Conservation (phyloP, 1,284 basidiomycete species). For the Paramarasmius palmivorus region DNA sequence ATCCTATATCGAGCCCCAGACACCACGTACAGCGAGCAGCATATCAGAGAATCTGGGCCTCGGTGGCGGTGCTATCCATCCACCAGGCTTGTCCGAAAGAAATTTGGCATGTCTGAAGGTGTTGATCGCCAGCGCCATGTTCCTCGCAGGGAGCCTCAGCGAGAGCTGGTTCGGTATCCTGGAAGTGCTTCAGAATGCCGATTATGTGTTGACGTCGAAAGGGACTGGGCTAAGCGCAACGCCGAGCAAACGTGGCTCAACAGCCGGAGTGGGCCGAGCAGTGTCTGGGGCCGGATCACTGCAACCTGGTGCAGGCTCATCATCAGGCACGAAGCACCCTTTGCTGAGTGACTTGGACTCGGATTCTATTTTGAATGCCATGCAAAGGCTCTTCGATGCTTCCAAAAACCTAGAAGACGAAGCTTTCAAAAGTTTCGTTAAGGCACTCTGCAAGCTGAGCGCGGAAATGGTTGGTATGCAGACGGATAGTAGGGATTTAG, state of each 20-base stretch:
- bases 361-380: conserved; percentile 69
- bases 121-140: conserved; percentile 76
- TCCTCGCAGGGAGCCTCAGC: conserved; percentile 83
- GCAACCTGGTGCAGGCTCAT: neutral
- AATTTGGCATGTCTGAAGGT: conserved; percentile 92
- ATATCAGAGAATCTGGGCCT: conserved; percentile 75
- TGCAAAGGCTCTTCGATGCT: conserved; percentile 83
- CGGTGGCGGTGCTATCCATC: conserved; percentile 29
- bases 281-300: conserved; percentile 19
- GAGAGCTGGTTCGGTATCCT: conserved; percentile 91
- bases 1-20: conserved; percentile 65
- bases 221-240: conserved; percentile 32
- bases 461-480: conserved; percentile 90
- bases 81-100: conserved; percentile 81
- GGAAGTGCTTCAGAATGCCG: conserved; percentile 90
- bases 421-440: conserved; percentile 83
- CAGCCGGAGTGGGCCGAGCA: conserved; percentile 22
- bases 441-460: conserved; percentile 83
- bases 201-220: conserved; percentile 79
- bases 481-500: conserved; percentile 38
- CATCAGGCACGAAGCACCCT: conserved; percentile 43
- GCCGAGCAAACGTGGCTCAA: conserved; percentile 34
- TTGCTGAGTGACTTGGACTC: conserved; percentile 74
- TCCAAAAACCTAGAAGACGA: conserved; percentile 81
- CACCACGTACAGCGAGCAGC: conserved; percentile 60